These are phyloP conservation scores for Fusarium lyarnte DNA, from an alignment of 2,329 filamentous ascomycete genomes.

Conservation along the genomic window DNA sequence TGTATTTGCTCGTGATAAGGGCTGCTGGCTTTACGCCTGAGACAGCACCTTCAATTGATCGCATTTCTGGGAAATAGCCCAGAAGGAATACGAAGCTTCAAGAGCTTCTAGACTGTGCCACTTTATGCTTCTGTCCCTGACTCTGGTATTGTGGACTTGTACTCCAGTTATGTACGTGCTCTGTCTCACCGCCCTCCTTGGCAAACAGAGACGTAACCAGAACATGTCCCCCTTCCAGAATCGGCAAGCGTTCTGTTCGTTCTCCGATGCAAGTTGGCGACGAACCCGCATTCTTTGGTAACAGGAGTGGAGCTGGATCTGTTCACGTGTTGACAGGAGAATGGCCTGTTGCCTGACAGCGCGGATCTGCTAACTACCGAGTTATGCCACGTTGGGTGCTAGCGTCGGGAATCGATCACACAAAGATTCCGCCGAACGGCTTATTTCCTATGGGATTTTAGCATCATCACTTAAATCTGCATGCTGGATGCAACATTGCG, in stretches of 20 bases:
- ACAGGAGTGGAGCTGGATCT: not conserved
- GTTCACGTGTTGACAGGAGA: constrained; percentile 1
- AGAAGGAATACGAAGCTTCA: not conserved
- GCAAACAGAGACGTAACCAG: not conserved
- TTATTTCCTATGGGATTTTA: not conserved
- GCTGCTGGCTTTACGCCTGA: not conserved
- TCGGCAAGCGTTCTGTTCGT: not conserved
- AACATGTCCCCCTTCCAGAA: not conserved
- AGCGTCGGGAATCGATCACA: not conserved
- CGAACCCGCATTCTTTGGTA: not conserved
- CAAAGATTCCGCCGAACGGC: not conserved
- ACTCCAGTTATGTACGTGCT: too few species aligned
- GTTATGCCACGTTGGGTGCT: not conserved
- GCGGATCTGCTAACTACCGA: not conserved
- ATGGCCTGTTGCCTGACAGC: not conserved
- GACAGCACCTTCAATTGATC: not conserved
- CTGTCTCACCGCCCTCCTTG: constrained; percentile 1
- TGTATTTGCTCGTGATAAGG: not conserved
- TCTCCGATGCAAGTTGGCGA: not conserved
- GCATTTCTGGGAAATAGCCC: not conserved
- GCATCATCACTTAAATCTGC: not conserved
- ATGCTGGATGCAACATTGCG: not conserved
- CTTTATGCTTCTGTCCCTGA: not conserved
- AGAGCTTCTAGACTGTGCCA: constrained; percentile 13
- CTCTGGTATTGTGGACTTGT: not conserved